phyloP scores from a whole-genome alignment of 305 asterid species.

The Ilex paraguariensis region DNA sequence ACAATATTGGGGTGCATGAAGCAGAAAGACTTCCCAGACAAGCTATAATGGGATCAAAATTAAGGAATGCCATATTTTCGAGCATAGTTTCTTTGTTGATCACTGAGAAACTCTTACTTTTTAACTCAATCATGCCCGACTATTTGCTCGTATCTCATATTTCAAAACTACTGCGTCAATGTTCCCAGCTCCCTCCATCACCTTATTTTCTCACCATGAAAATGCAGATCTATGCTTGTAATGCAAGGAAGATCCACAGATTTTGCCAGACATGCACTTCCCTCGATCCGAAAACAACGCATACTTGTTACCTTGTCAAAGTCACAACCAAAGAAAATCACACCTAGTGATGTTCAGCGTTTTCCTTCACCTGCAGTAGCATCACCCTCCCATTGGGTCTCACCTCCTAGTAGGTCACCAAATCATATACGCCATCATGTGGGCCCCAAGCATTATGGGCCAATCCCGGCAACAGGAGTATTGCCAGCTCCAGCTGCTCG shows the following conservation, averaged over 20 bases:
- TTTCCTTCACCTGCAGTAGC: slow-evolving; percentile 26
- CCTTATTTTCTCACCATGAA: slow-evolving; percentile 5
- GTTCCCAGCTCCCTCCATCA: not conserved
- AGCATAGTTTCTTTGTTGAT: too few relatives aligned
- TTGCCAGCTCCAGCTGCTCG: slow-evolving; percentile 33
- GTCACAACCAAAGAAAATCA: slow-evolving; percentile 50
- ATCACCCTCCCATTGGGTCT: slow-evolving; percentile 48
- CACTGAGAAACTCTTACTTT: too few relatives aligned
- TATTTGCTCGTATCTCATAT: too few relatives aligned
- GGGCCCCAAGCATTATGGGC: slow-evolving; percentile 42
- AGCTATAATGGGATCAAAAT: too few relatives aligned
- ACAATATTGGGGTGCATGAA: too few relatives aligned
- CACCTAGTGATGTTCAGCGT: slow-evolving; percentile 22
- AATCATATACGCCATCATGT: slow-evolving; percentile 40
- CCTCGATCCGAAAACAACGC: slow-evolving; percentile 59
- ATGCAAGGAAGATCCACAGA: slow-evolving; percentile 77
- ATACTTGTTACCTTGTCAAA: slow-evolving; percentile 61
- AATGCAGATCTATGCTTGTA: slow-evolving; percentile 54
- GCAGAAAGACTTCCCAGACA: too few relatives aligned
- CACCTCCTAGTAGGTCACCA: slow-evolving; percentile 58
- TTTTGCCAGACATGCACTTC: slow-evolving; percentile 59
- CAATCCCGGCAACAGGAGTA: slow-evolving; percentile 39
- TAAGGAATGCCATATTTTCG: too few relatives aligned
- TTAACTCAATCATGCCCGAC: too few relatives aligned
- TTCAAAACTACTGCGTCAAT: too few relatives aligned